Conservation (phyloP, 495 filamentous ascomycete species). For the Annulohypoxylon stygium region DNA sequence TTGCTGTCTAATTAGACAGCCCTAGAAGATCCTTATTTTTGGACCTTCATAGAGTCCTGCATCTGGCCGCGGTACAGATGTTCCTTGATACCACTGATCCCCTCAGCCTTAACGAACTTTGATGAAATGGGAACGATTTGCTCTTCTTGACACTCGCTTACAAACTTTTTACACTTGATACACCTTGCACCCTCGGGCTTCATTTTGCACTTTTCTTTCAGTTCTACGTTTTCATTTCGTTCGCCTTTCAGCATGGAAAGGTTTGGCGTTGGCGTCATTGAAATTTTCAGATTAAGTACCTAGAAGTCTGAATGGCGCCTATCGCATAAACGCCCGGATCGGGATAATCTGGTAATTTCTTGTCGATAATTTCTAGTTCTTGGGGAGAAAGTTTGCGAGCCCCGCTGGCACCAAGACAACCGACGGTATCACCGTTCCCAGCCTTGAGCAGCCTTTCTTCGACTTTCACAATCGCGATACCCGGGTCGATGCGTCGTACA, state of each 20-base stretch:
- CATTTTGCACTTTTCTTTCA: constrained; percentile 35
- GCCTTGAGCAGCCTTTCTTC: background rate
- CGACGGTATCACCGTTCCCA: background rate
- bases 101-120: constrained; percentile 45
- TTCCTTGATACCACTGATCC: constrained; percentile 34
- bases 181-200: constrained; percentile 15
- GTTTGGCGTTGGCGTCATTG: constrained; percentile 20
- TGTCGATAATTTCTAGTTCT: constrained; percentile 54
- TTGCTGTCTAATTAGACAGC: constrained; percentile 10
- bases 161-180: constrained; percentile 44
- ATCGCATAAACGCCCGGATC: constrained; percentile 34
- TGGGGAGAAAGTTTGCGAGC: background rate
- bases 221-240: constrained; percentile 32
- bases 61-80: constrained; percentile 15
- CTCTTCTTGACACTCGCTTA: constrained; percentile 55
- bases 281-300: constrained; percentile 8
- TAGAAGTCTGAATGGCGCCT: constrained; percentile 17
- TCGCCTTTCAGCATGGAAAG: constrained; percentile 20
- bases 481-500: constrained; percentile 20
- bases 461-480: background rate
- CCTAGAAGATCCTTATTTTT: background rate
- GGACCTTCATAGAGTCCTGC: constrained; percentile 1
- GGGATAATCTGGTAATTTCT: constrained; percentile 53
- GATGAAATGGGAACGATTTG: constrained; percentile 48
- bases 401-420: constrained; percentile 3